A percentile compares a stretch with the other conserved stretches of the same genome.
Conservation (phyloP, 2,329 filamentous ascomycete genomes). For the Aplosporella prunicola region DNA sequence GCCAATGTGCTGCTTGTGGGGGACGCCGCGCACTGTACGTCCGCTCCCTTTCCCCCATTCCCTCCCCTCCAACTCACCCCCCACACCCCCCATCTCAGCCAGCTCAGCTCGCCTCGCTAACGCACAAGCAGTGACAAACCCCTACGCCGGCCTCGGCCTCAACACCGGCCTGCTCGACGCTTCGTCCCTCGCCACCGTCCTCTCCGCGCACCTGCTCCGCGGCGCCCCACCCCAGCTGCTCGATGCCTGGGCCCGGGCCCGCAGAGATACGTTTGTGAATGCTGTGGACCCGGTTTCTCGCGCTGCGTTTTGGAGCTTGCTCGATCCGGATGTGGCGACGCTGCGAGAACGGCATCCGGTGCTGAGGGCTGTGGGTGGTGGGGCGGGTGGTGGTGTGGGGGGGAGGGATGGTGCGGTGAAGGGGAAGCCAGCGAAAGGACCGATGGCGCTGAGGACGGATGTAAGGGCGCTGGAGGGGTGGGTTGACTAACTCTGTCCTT, state of each 20-base stretch:
- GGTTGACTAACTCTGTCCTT: too few relatives aligned
- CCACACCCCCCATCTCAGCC: too few relatives aligned
- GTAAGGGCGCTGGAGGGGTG: too few relatives aligned
- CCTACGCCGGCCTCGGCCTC: conserved; percentile 28
- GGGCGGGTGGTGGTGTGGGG: too few relatives aligned
- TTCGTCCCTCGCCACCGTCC: conserved; percentile 20
- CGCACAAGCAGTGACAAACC: conserved; percentile 25
- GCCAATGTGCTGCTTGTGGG: conserved; percentile 28
- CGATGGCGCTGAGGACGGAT: too few relatives aligned
- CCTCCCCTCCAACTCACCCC: neutral
- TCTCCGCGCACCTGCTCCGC: conserved; percentile 18
- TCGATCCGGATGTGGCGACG: conserved; percentile 19
- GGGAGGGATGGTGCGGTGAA: too few relatives aligned
- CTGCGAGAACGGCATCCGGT: conserved; percentile 20
- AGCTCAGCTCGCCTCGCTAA: too few relatives aligned
- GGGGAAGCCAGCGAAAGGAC: too few relatives aligned
- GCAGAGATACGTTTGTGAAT: conserved; percentile 25
- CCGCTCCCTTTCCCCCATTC: neutral
- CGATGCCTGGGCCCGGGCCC: conserved; percentile 24
- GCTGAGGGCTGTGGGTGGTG: too few relatives aligned
- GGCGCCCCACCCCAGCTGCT: conserved; percentile 21
- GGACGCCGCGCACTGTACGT: conserved; percentile 31
- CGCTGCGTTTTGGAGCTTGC: conserved; percentile 11
- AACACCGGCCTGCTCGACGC: conserved; percentile 28
- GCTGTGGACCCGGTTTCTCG: conserved; percentile 22